Evolutionary conservation across 257 asterid genomes (phyloP), one percentile per base, ranked within the genome.

Genomic region (Salvia miltiorrhiza): DNA sequence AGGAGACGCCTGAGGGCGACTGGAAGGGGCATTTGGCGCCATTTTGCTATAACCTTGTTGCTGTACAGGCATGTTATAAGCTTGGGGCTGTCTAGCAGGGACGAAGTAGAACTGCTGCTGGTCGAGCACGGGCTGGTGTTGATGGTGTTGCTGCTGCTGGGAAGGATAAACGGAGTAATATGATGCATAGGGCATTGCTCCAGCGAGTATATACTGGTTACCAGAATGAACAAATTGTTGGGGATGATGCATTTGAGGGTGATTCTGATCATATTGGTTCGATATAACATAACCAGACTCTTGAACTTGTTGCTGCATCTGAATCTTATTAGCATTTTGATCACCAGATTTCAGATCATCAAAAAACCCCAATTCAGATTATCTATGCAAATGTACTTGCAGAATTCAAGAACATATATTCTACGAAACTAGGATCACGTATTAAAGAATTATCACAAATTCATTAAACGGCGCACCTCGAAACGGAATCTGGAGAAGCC

Each of bases 401-500:
- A 21, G 30, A 37, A 5, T 61, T 60, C 2, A 21, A 32, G 5
- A 40, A 43, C 30, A 45, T 0, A 4, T 45, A 63, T 1, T n/a
- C 12, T 14, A 54, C 6, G 10, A 9, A 68, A 28, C 8, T 24
- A 67, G 40, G 35, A 67, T 40, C 33, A 48, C 28, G 32, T 21
- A 32, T 54, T 23, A 37, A 39, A 11, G 75, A 61, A 30, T 30
- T 30, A 59, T 32, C n/a, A 19, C 14, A 35, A 9, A 59, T 32
- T n/a, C 17, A 16, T 9, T 9, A 23, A 21, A 4, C 21, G n/a
- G 20, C 7, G 56, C 84, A 90, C 99, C 99, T 93, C 33, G 97
- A 88, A 70, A 83, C 90, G 45, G 97, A 90, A 81, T 86, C 95
- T 67, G 96, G 97, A 37, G 99, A 90, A 62, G 87, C 84, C 76